A percentile compares a stretch with the other conserved stretches of the same genome.
phyloP scores from a whole-genome alignment of 345 rosid species.

The Hibiscus tridactylites region DNA sequence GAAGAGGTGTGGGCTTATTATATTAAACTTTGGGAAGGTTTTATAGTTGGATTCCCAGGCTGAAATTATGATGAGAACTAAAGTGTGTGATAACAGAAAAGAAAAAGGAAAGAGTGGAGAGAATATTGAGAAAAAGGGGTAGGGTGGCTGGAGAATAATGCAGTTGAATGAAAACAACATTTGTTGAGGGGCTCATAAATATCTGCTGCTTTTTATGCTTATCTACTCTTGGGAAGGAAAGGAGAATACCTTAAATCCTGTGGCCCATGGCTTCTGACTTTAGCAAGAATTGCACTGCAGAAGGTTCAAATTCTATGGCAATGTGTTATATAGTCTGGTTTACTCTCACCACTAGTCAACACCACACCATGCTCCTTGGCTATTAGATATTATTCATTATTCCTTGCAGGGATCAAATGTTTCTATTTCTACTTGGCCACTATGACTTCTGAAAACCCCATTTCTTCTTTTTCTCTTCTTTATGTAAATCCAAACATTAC shows the following conservation, averaged over 20 bases:
- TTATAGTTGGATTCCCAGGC: slow-evolving; percentile 18
- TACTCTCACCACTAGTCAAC: slow-evolving; percentile 32
- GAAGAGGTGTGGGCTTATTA: slow-evolving; percentile 11
- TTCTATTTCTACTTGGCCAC: slow-evolving; percentile 9
- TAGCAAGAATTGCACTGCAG: slow-evolving; percentile 51
- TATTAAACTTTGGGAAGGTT: slow-evolving; percentile 10
- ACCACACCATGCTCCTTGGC: slow-evolving; percentile 6
- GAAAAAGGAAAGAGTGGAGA: slow-evolving; percentile 13
- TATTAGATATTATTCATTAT: slow-evolving; percentile 6
- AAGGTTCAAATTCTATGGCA: slow-evolving; percentile 43
- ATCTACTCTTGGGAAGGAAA: slow-evolving; percentile 42
- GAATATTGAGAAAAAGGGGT: slow-evolving; percentile 22
- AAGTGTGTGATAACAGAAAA: slow-evolving; percentile 14
- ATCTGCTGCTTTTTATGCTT: slow-evolving; percentile 40
- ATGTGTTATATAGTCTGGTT: slow-evolving; percentile 24
- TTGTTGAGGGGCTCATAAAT: slow-evolving; percentile 48
- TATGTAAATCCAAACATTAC: not conserved
- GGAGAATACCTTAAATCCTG: slow-evolving; percentile 48
- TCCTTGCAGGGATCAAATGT: slow-evolving; percentile 14
- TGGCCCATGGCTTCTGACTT: slow-evolving; percentile 49
- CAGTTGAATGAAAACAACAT: slow-evolving; percentile 71
- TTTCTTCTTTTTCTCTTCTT: not conserved
- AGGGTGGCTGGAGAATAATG: slow-evolving; percentile 62
- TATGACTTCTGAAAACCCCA: slow-evolving; percentile 1
- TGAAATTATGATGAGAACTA: slow-evolving; percentile 10